A percentile compares a stretch with the other conserved stretches of the same genome.
These are phyloP conservation scores for Ascoidea rubescens DNA, from an alignment of 805 yeast species.

Conservation along the genomic window DNA sequence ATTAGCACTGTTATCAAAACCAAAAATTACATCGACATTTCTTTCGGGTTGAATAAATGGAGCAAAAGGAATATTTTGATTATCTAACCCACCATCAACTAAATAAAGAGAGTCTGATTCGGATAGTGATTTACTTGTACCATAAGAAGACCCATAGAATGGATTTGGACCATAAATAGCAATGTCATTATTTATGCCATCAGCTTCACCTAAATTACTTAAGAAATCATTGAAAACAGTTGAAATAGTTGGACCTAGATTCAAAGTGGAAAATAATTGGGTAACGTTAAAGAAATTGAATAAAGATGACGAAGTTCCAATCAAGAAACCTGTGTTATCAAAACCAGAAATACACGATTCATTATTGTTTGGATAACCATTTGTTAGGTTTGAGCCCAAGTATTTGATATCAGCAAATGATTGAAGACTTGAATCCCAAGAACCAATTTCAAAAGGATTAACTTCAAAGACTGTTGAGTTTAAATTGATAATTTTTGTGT, in stretches of 20 bases:
- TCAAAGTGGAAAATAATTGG: conserved; percentile 1
- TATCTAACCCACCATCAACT: conserved; percentile 53
- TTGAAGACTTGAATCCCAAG: conserved; percentile 70
- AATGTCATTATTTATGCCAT: conserved; percentile 27
- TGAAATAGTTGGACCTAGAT: conserved; percentile 13
- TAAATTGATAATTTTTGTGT: conserved; percentile 24
- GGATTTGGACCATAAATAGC: conserved; percentile 41
- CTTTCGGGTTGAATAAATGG: conserved; percentile 43
- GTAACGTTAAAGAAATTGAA: conserved; percentile 41
- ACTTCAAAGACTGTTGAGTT: conserved; percentile 59
- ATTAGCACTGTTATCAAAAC: conserved; percentile 29
- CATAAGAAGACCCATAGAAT: conserved; percentile 20
- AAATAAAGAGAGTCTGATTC: conserved; percentile 17
- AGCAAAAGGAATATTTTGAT: conserved; percentile 37
- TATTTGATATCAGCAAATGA: conserved; percentile 54
- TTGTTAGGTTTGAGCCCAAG: conserved; percentile 47
- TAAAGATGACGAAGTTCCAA: conserved; percentile 75
- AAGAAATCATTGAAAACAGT: conserved; percentile 33
- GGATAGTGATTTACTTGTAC: conserved; percentile 23
- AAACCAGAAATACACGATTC: conserved; percentile 46
- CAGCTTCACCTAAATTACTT: conserved; percentile 24
- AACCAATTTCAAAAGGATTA: conserved; percentile 62
- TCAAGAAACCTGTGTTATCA: conserved; percentile 68
- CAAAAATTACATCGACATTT: conserved; percentile 37
- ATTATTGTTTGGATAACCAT: conserved; percentile 37